Base-by-base conservation (phyloP, 225 moss, liverwort and hornwort species). In the Physcomitrium patens region DNA sequence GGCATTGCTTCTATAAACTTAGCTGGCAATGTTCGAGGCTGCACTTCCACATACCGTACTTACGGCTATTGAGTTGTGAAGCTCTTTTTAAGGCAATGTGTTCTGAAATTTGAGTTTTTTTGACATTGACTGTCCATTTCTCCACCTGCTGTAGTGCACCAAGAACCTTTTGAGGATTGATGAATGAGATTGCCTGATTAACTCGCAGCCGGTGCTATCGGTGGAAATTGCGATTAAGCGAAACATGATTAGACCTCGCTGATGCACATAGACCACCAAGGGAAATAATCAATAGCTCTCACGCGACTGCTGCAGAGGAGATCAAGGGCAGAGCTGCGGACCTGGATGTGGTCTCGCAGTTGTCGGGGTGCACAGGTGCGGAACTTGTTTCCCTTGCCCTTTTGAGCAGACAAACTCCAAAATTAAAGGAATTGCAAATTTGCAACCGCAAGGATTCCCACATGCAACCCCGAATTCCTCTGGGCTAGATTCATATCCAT, bases 391-490 rank as follows among this genome's bases (percentile, higher is more conserved):
- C 67, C 70, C 63, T 78, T 68, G 37, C 63, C 67, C 81, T 78
- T 78, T 63, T 67, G 66, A 70, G 74, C 64, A 75, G 75, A 81
- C 75, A 78, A 85, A 71, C 85, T 85, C 85, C 81, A 75, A 52
- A 85, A 72, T 51, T 72, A 60, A 68, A 63, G 85, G 85, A 81
- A 78, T 76, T 72, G 80, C 71, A 81, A 70, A 56, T 52, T 56
- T 71, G 81, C 85, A 85, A 85, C 85, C 67, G 81, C 78, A 75
- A 80, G 72, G 64, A 63, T 73, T 72, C 48, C 31, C 69, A 57
- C 69, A 69, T 75, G 37, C 76, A 52, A 69, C 58, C 51, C 65
- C 67, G 61, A 69, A 63, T 70, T 63, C 63, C 23, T 67, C 26
- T 67, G 70, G 60, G 51, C 60, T 70, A 64, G 73, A 73, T 54